Conservation (phyloP, 2,329 filamentous ascomycete species). For the Fusarium stilboides region DNA sequence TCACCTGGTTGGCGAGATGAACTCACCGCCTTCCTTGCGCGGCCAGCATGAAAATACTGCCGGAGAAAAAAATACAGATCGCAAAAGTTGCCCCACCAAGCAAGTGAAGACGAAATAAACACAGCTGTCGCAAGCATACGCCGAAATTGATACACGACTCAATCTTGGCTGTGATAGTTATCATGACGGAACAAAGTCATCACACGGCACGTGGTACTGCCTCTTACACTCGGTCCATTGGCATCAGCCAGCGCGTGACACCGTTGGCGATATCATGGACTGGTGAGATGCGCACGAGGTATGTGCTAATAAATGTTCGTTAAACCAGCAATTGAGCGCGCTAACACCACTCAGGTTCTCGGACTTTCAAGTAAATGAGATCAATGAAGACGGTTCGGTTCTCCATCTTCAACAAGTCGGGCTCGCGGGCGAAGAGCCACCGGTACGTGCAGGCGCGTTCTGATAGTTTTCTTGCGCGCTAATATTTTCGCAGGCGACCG, state of each 20-base stretch:
- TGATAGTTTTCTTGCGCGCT: slow-evolving; percentile 13
- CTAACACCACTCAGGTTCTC: slow-evolving; percentile 74
- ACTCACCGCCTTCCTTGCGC: slow-evolving; percentile 38
- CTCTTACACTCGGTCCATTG: slow-evolving; percentile 55
- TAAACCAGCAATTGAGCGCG: slow-evolving; percentile 2
- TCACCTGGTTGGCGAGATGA: background rate
- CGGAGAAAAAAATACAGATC: slow-evolving; percentile 47
- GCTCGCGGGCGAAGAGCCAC: slow-evolving; percentile 39
- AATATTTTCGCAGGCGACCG: slow-evolving; percentile 28
- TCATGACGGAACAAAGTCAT: slow-evolving; percentile 54
- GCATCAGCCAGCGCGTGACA: slow-evolving; percentile 59
- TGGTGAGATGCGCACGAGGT: slow-evolving; percentile 59
- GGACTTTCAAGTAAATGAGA: slow-evolving; percentile 94
- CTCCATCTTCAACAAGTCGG: slow-evolving; percentile 75
- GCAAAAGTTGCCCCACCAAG: slow-evolving; percentile 42
- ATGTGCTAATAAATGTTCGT: slow-evolving; percentile 21
- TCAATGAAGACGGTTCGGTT: slow-evolving; percentile 81
- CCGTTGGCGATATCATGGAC: slow-evolving; percentile 57
- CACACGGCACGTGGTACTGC: slow-evolving; percentile 52
- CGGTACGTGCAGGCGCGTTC: slow-evolving; percentile 18
- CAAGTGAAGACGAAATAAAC: slow-evolving; percentile 31
- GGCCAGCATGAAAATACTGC: slow-evolving; percentile 31
- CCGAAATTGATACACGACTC: slow-evolving; percentile 20
- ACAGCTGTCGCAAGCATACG: slow-evolving; percentile 28
- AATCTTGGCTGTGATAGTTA: slow-evolving; percentile 5